Conservation (phyloP, 306 rosid species). For the Cucumis melo region DNA sequence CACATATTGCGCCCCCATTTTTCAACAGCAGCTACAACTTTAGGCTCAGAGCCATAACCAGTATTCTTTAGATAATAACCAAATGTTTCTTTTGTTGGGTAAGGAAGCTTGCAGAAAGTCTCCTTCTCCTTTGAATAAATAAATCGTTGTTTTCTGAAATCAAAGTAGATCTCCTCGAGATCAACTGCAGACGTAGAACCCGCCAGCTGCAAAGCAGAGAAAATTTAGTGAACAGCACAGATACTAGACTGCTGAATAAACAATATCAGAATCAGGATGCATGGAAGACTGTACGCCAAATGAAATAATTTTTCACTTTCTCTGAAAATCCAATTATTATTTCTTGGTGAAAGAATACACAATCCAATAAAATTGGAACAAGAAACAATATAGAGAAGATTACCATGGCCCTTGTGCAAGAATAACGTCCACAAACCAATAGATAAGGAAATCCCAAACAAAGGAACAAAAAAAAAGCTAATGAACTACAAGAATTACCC, state of each 20-base stretch:
- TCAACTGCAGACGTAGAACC: constrained; percentile 45
- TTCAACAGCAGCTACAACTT: constrained; percentile 62
- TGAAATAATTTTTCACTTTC: not conserved
- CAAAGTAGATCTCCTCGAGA: constrained; percentile 76
- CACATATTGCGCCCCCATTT: constrained; percentile 97
- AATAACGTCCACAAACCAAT: not conserved
- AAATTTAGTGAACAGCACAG: not conserved
- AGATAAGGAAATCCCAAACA: not conserved
- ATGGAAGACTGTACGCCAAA: not conserved
- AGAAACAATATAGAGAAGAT: not conserved
- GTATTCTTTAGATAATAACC: constrained; percentile 67
- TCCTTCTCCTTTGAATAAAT: constrained; percentile 62
- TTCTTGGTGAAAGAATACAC: not conserved
- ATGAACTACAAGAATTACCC: not conserved
- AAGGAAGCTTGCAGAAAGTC: constrained; percentile 72
- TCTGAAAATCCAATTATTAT: not conserved
- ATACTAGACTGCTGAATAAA: not conserved
- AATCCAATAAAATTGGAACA: not conserved
- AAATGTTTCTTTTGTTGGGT: constrained; percentile 81
- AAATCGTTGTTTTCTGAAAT: constrained; percentile 85
- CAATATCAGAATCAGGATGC: not conserved
- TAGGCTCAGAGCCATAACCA: constrained; percentile 89
- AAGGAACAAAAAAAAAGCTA: not conserved
- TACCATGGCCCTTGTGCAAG: not conserved
- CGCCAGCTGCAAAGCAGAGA: constrained; percentile 43